Conservation (phyloP, 106 monocot genomes). For the Dendrobium nobile region DNA sequence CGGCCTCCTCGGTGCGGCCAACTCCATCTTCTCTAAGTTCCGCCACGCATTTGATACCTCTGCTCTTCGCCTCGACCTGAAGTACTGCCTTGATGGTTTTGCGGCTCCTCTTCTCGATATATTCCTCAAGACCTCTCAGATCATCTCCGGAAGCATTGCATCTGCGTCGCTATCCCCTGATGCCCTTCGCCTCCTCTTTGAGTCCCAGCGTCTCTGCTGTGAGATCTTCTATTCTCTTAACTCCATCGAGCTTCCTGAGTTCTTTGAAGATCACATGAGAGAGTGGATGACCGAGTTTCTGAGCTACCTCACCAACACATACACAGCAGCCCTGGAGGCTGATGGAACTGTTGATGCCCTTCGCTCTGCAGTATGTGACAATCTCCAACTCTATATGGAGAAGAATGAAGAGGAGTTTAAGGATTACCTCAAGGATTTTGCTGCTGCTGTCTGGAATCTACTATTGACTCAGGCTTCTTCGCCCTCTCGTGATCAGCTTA, state of each 20-base stretch:
- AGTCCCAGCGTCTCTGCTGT: constrained; percentile 85
- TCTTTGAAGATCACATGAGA: constrained; percentile 96
- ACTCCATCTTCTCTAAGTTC: constrained; percentile 81
- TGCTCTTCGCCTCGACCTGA: constrained; percentile 67
- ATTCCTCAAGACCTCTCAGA: constrained; percentile 51
- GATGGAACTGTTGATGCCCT: constrained; percentile 66
- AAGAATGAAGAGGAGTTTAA: constrained; percentile 95
- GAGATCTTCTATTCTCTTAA: constrained; percentile 92
- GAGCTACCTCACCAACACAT: constrained; percentile 51
- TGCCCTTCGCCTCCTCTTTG: constrained; percentile 39
- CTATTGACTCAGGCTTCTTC: constrained; percentile 38
- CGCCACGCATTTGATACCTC: constrained; percentile 60
- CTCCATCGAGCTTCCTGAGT: constrained; percentile 87
- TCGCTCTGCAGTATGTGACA: constrained; percentile 81
- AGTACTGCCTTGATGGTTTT: constrained; percentile 89
- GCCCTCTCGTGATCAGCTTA: constrained; percentile 57
- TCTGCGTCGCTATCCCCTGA: constrained; percentile 12
- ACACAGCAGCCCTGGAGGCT: constrained; percentile 37
- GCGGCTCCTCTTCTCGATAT: constrained; percentile 74
- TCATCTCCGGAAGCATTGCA: constrained; percentile 24
- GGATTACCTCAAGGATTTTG: constrained; percentile 69
- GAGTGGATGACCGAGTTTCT: constrained; percentile 92
- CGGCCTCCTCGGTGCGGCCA: constrained; percentile 61
- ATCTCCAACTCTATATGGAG: constrained; percentile 93
- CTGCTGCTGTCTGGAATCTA: constrained; percentile 67